Percentiles rank a stretch among this genome's conserved stretches.
Conservation (phyloP, 2,329 filamentous ascomycete species). For the Pezicula neosporulosa region DNA sequence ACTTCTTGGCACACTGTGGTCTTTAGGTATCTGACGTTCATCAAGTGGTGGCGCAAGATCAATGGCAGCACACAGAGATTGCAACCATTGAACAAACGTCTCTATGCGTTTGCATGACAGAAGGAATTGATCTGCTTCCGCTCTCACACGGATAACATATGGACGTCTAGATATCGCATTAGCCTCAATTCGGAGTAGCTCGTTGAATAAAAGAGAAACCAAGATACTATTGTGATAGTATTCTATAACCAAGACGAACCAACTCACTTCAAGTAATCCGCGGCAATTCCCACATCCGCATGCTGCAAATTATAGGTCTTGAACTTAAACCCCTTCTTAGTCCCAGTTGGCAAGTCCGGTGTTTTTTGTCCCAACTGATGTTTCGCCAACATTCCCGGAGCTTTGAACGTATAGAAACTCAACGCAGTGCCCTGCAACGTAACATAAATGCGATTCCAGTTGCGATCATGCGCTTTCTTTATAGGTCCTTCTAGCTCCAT, state of each 20-base stretch:
- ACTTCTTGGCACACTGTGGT: conserved; percentile 53
- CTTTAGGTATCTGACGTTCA: conserved; percentile 61
- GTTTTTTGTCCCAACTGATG: conserved; percentile 45
- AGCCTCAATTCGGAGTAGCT: too few species aligned
- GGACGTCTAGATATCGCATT: conserved; percentile 41
- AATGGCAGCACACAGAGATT: conserved; percentile 68
- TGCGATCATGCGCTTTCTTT: conserved; percentile 57
- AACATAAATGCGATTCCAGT: conserved; percentile 62
- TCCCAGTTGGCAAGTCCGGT: conserved; percentile 47
- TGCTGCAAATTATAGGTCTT: conserved; percentile 70
- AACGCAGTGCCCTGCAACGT: conserved; percentile 67
- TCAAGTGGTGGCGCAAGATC: conserved; percentile 69
- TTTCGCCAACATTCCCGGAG: conserved; percentile 47
- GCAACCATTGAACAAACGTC: conserved; percentile 66
- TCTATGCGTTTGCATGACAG: conserved; percentile 63
- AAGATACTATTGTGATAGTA: neutral
- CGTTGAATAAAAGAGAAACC: too few species aligned
- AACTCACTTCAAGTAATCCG: conserved; percentile 65
- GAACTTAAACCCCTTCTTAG: conserved; percentile 53
- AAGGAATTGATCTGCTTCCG: conserved; percentile 72
- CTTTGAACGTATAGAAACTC: conserved; percentile 61
- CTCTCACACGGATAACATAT: conserved; percentile 68
- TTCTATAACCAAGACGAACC: neutral
- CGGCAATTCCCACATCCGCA: conserved; percentile 71
- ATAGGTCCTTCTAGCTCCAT: conserved; percentile 64